Percentiles rank a stretch among this genome's conserved stretches.
These are phyloP conservation scores for Yamadazyma takamatsuzukensis DNA, from an alignment of 805 yeast genomes.

Conservation along the genomic window DNA sequence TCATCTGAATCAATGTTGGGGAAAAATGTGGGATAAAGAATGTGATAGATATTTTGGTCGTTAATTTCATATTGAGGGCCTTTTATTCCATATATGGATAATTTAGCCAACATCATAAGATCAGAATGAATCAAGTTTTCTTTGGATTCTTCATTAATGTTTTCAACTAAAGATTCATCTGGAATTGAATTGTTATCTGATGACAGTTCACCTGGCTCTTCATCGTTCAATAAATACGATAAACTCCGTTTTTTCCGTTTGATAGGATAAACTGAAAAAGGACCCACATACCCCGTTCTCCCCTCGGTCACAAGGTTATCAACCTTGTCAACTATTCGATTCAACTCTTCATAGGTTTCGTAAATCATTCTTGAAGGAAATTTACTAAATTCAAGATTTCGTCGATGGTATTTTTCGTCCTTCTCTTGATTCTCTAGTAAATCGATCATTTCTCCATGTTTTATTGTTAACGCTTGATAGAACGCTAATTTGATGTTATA, in stretches of 20 bases:
- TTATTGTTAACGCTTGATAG: constrained; percentile 37
- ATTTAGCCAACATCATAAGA: constrained; percentile 32
- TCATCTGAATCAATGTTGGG: constrained; percentile 41
- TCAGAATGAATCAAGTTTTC: constrained; percentile 30
- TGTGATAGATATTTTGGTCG: constrained; percentile 42
- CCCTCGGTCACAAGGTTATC: constrained; percentile 16
- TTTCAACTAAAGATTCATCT: too few species aligned
- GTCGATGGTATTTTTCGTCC: constrained; percentile 38
- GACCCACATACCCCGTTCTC: constrained; percentile 16
- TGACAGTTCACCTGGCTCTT: neutral
- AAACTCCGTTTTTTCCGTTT: neutral
- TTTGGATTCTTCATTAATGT: neutral
- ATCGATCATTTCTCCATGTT: constrained; percentile 15
- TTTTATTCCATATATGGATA: constrained; percentile 39
- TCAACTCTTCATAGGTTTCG: constrained; percentile 37
- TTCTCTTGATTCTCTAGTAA: constrained; percentile 16
- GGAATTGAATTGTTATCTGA: neutral
- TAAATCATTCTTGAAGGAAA: constrained; percentile 35
- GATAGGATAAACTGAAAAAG: constrained; percentile 19
- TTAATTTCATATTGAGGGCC: constrained; percentile 33
- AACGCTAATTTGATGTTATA: constrained; percentile 48
- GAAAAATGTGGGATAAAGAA: constrained; percentile 41
- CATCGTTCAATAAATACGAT: neutral
- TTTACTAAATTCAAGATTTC: constrained; percentile 41
- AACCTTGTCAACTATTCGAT: constrained; percentile 29